Evolutionary conservation across 805 yeast species (phyloP).

Genomic region (Ogataea pilisensis): DNA sequence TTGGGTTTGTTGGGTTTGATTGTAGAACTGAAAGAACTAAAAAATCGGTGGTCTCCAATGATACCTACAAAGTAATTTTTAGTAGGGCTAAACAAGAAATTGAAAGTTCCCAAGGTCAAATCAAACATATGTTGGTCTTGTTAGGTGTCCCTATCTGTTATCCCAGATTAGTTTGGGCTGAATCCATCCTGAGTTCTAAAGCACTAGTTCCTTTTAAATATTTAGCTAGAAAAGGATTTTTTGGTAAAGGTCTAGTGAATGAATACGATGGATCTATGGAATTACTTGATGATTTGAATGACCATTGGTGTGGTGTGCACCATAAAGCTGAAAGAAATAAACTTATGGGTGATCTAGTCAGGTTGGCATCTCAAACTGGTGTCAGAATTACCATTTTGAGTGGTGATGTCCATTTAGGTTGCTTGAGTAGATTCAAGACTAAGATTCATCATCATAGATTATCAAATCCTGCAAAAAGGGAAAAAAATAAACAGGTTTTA

Average conservation of each 20-base stretch:
- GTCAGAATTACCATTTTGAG: constrained; percentile 79
- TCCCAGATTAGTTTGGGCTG: constrained; percentile 91
- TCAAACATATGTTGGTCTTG: constrained; percentile 76
- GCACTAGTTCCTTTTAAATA: constrained; percentile 60
- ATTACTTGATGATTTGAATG: constrained; percentile 87
- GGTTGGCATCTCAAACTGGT: constrained; percentile 59
- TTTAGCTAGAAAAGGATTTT: constrained; percentile 56
- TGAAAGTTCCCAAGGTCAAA: constrained; percentile 41
- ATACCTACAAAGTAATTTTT: constrained; percentile 61
- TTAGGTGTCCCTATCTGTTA: constrained; percentile 94
- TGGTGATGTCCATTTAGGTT: constrained; percentile 92
- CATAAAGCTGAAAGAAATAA: constrained; percentile 84
- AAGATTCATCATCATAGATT: constrained; percentile 43
- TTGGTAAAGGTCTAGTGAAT: constrained; percentile 73
- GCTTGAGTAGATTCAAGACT: constrained; percentile 72
- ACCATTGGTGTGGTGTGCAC: constrained; percentile 91
- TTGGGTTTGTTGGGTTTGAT: constrained; percentile 77
- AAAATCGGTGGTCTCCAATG: constrained; percentile 47
- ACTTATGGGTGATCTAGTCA: constrained; percentile 56
- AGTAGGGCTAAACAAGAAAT: constrained; percentile 56
- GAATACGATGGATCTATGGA: constrained; percentile 92
- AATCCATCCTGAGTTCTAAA: constrained; percentile 61
- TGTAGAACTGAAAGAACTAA: constrained; percentile 87
- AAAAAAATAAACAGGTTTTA: constrained; percentile 37
- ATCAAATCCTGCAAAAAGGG: constrained; percentile 30